These are phyloP conservation scores for Ascosphaera apis DNA, from an alignment of 2,329 filamentous ascomycete species.

Conservation along the genomic window DNA sequence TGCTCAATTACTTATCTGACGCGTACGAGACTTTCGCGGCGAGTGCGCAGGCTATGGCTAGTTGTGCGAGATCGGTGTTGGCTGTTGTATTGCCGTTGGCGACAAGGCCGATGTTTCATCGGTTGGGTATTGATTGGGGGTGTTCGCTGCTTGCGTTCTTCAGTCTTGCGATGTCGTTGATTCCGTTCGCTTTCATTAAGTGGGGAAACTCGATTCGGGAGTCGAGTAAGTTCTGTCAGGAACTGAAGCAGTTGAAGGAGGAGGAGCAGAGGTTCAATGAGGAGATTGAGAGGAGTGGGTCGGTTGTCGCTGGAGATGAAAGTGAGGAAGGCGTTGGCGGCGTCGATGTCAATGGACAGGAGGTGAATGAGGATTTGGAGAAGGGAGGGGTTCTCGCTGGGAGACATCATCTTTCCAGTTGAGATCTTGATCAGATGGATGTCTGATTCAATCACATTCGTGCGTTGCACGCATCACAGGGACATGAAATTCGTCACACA, in stretches of 20 bases:
- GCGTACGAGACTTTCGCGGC: conserved; percentile 45
- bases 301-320: too few relatives aligned
- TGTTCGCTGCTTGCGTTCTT: conserved; percentile 20
- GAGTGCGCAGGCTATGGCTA: conserved; percentile 31
- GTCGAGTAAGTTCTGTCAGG: conserved; percentile 20
- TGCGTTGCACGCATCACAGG: too few relatives aligned
- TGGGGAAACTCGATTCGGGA: conserved; percentile 17
- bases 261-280: conserved; percentile 12
- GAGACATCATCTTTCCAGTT: not conserved
- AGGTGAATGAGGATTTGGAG: not conserved
- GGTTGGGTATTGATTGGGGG: conserved; percentile 20
- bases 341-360: too few relatives aligned
- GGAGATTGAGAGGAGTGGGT: conserved; percentile 11
- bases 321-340: too few relatives aligned
- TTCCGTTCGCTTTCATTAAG: conserved; percentile 22
- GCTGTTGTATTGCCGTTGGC: conserved; percentile 36
- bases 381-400: not conserved
- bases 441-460: too few relatives aligned
- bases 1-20: conserved; percentile 42
- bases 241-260: conserved; percentile 10
- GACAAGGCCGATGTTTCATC: conserved; percentile 19
- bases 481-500: too few relatives aligned
- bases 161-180: conserved; percentile 15
- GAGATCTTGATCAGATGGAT: not conserved
- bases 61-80: conserved; percentile 27